phyloP scores from a whole-genome alignment of 148 eudicot species.

The Heliosperma pusillum region DNA sequence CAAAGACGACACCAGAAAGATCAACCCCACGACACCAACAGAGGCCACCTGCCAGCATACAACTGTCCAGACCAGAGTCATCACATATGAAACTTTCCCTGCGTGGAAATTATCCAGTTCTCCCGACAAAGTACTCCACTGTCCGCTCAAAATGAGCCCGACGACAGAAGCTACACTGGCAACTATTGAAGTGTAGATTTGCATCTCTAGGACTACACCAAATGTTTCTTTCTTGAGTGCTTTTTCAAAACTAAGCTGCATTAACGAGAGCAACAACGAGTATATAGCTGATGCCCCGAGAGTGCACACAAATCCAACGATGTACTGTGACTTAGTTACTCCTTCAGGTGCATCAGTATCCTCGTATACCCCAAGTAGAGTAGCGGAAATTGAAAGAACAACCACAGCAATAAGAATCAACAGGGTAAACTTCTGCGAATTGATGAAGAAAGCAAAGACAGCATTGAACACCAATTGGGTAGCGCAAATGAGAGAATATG shows the following conservation, averaged over 20 bases:
- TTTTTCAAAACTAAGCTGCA: slow-evolving; percentile 75
- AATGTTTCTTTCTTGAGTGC: slow-evolving; percentile 65
- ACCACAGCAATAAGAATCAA: slow-evolving; percentile 67
- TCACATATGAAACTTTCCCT: slow-evolving; percentile 62
- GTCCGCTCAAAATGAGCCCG: slow-evolving; percentile 78
- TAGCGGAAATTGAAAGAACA: slow-evolving; percentile 66
- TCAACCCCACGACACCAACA: slow-evolving; percentile 77
- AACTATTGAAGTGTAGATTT: slow-evolving; percentile 57
- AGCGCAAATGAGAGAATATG: slow-evolving; percentile 90
- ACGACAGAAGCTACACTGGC: slow-evolving; percentile 50
- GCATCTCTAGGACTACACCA: slow-evolving; percentile 77
- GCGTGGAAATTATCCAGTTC: slow-evolving; percentile 57
- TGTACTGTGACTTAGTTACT: slow-evolving; percentile 47
- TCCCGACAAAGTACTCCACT: slow-evolving; percentile 51
- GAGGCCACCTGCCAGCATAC: slow-evolving; percentile 86
- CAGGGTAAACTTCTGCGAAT: slow-evolving; percentile 66
- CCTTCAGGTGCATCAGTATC: slow-evolving; percentile 54
- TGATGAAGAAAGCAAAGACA: slow-evolving; percentile 69
- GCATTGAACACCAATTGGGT: slow-evolving; percentile 78
- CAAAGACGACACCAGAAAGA: slow-evolving; percentile 75
- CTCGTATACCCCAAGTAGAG: slow-evolving; percentile 61
- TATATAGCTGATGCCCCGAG: slow-evolving; percentile 77
- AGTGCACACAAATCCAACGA: slow-evolving; percentile 49
- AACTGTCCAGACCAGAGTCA: slow-evolving; percentile 70
- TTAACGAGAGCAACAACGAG: slow-evolving; percentile 75